A percentile compares a stretch with the other conserved stretches of the same genome.
These are phyloP conservation scores for Mycosphaerella sp. DNA, from an alignment of 2,329 filamentous ascomycete species.

Conservation along the genomic window DNA sequence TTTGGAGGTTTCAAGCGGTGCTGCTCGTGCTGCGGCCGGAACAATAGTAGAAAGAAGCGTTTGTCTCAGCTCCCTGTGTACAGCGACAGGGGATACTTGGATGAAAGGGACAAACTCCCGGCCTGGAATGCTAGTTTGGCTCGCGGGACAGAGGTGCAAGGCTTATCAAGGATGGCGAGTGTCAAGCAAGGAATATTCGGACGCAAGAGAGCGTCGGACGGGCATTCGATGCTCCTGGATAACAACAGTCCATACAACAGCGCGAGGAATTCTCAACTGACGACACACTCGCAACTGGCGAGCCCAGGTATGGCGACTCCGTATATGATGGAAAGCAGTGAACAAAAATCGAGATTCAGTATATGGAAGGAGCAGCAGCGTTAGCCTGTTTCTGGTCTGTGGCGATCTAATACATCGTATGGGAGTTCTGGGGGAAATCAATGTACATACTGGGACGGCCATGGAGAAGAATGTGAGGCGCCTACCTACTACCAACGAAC, in stretches of 20 bases:
- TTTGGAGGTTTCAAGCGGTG: conserved; percentile 9
- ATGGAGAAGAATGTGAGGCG: neutral
- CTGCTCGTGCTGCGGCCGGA: conserved; percentile 6
- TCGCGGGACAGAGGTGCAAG: conserved; percentile 1
- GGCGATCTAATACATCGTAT: neutral
- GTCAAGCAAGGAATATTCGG: conserved; percentile 4
- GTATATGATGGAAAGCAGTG: neutral
- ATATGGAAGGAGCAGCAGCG: conserved; percentile 1
- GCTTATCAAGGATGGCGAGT: conserved; percentile 8
- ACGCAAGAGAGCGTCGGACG: neutral
- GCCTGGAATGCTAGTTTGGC: conserved; percentile 10
- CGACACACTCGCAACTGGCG: neutral
- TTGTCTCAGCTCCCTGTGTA: conserved; percentile 6
- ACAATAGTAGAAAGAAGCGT: conserved; percentile 8
- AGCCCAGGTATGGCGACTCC: neutral
- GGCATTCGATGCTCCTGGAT: conserved; percentile 2
- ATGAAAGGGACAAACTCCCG: conserved; percentile 9
- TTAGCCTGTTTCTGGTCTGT: neutral
- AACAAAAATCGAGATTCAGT: neutral
- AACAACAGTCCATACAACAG: conserved; percentile 2
- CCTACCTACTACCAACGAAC: neutral
- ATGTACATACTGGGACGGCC: neutral
- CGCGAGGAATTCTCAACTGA: conserved; percentile 4
- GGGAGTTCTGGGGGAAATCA: neutral
- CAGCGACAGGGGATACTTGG: conserved; percentile 6